A percentile compares a stretch with the other conserved stretches of the same genome.
Evolutionary conservation across 2,329 filamentous ascomycete genomes (phyloP).

Genomic region (Penicillium sp.): DNA sequence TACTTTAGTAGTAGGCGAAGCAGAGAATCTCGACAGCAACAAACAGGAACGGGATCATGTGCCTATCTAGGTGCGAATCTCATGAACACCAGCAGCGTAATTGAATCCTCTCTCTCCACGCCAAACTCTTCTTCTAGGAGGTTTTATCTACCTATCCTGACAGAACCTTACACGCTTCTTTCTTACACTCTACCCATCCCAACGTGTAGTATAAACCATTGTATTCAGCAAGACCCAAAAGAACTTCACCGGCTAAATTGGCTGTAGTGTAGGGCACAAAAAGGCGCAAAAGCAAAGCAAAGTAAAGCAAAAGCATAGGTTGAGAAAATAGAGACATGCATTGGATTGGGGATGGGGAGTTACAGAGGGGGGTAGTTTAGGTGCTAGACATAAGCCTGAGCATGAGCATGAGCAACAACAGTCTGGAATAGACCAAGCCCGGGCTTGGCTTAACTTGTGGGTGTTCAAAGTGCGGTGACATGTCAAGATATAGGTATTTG

Average conservation of each 20-base stretch:
- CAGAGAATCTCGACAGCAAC: too few species aligned
- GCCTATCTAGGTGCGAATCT: too few species aligned
- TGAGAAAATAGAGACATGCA: constrained; percentile 20
- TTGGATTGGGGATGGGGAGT: constrained; percentile 11
- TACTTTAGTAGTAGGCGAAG: background rate
- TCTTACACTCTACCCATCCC: background rate
- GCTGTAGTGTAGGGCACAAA: constrained; percentile 17
- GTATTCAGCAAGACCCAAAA: constrained; percentile 16
- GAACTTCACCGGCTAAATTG: constrained; percentile 27
- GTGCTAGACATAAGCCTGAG: background rate
- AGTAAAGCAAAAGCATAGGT: too few species aligned
- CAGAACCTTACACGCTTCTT: too few species aligned
- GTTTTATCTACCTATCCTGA: background rate
- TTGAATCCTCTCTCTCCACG: too few species aligned
- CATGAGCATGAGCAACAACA: background rate
- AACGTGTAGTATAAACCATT: constrained; percentile 8
- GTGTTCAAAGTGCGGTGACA: background rate
- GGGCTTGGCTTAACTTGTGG: background rate
- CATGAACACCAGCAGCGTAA: too few species aligned
- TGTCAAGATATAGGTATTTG: constrained; percentile 4
- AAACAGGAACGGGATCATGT: too few species aligned
- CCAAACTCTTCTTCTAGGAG: too few species aligned
- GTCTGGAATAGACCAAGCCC: background rate
- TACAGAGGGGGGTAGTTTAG: background rate
- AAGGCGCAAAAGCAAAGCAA: constrained; percentile 7